Base-by-base conservation (phyloP, 306 rosid species). In the Prinsepia uniflora region DNA sequence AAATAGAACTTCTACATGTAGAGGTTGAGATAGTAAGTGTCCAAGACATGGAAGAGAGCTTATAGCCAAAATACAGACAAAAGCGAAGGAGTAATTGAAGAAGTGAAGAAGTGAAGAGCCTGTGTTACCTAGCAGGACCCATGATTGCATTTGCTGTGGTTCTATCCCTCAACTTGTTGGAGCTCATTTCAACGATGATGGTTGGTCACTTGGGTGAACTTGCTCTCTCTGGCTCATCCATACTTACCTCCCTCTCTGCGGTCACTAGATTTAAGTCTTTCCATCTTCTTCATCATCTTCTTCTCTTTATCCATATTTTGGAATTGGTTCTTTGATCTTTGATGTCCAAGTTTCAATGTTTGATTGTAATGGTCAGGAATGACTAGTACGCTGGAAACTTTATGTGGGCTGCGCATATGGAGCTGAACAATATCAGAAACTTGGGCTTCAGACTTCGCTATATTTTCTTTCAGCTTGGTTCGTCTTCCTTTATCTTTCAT, bases 371-470 rank as follows among this genome's bases (percentile, higher is more conserved):
- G 80, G 85, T 3, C 44, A 20, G 91, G 91, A 72, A 69, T 86
- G 86, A 81, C 91, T 13, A 75, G 88, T 75, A 88, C 85, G 45
- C 58, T 84, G 18, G 87, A 86, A 86, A 86, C 87, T 41, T 62
- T 78, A 5, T 72, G 86, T 60, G 91, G 91, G 24, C 88, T 24
- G 84, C 46, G 87, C 87, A 19, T 82, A 66, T 80, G 91, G 88
- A 67, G 91, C 91, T n/a, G 18, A 80, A 53, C 82, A 84, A 57
- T 86, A 80, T 73, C 43, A 65, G 40, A 86, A 71, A 68, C 20
- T 84, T 67, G 87, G 91, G 60, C 45, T 65, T 10, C 84, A 75
- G 50, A 76, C 87, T 59, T 80, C 68, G 83, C 89, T 41, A 86
- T 86, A 5, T 76, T 88, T 58, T 84, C 85, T 67, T 85, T 85